Percentiles rank a stretch among this genome's conserved stretches.
These are phyloP conservation scores for Avena insularis DNA, from an alignment of 176 grass and related monocot genomes.

Conservation along the genomic window DNA sequence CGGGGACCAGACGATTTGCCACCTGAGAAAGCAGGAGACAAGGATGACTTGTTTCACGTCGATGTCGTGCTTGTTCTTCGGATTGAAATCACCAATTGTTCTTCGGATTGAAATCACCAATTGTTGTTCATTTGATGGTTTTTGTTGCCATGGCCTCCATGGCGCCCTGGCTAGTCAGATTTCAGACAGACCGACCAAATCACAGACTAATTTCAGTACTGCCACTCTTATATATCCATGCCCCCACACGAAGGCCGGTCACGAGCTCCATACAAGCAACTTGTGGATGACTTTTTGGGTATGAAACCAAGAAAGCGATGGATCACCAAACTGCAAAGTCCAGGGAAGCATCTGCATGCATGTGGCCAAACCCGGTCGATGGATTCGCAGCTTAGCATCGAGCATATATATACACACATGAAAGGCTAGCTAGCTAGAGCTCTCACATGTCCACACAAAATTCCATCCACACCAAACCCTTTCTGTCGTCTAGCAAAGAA, in stretches of 20 bases:
- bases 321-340: background rate
- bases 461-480: background rate
- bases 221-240: no score
- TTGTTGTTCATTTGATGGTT: background rate
- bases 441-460: slow-evolving; percentile 27
- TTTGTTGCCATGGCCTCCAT: background rate
- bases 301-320: slow-evolving; percentile 33
- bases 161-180: background rate
- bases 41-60: no score
- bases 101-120: no score
- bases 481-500: background rate
- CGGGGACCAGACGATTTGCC: no score
- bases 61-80: no score
- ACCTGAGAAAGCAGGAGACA: no score
- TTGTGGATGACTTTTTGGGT: slow-evolving; percentile 9
- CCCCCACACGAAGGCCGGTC: background rate
- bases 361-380: slow-evolving; percentile 4
- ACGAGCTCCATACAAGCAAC: background rate
- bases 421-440: background rate
- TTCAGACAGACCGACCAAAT: background rate
- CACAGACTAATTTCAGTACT: background rate
- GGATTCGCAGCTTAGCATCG: no score
- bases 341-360: background rate
- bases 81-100: no score
- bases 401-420: background rate